Conservation (phyloP, 202 grass and related monocot species). For the Eragrostis tef region DNA sequence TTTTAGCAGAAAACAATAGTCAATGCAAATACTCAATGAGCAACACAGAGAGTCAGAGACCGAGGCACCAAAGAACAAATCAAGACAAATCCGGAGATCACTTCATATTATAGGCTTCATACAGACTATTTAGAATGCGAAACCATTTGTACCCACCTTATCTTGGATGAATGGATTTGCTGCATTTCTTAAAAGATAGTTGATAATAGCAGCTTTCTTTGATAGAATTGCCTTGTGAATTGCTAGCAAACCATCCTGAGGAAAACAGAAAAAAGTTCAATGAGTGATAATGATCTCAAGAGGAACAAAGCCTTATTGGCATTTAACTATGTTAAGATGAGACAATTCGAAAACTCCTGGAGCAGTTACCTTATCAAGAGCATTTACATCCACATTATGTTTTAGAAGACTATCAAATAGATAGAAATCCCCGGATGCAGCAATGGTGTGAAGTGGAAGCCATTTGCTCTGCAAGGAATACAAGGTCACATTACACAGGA, state of each 20-base stretch:
- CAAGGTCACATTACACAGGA: background rate
- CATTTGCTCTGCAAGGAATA: slow-evolving; percentile 77
- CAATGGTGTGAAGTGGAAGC: slow-evolving; percentile 80
- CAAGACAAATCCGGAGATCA: background rate
- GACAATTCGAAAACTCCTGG: slow-evolving; percentile 2
- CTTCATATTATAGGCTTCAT: background rate
- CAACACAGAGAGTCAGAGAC: background rate
- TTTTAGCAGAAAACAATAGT: slow-evolving; percentile 3
- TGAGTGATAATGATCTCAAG: slow-evolving; percentile 18
- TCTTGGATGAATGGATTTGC: slow-evolving; percentile 87
- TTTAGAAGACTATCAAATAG: slow-evolving; percentile 78
- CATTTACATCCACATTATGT: slow-evolving; percentile 80
- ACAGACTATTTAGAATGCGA: background rate
- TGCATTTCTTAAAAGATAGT: slow-evolving; percentile 92
- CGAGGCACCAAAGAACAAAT: background rate
- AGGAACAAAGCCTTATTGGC: background rate
- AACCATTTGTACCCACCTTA: slow-evolving; percentile 60
- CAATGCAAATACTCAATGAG: slow-evolving; percentile 1
- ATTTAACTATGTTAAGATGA: slow-evolving; percentile 14
- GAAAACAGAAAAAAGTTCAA: slow-evolving; percentile 38
- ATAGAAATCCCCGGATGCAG: slow-evolving; percentile 91
- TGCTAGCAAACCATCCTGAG: slow-evolving; percentile 75
- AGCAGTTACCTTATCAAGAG: slow-evolving; percentile 71
- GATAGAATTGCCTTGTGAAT: slow-evolving; percentile 91
- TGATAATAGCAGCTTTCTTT: slow-evolving; percentile 90